Base-by-base conservation (phyloP, 305 asterid genomes). In the Stenogyne calaminthoides region DNA sequence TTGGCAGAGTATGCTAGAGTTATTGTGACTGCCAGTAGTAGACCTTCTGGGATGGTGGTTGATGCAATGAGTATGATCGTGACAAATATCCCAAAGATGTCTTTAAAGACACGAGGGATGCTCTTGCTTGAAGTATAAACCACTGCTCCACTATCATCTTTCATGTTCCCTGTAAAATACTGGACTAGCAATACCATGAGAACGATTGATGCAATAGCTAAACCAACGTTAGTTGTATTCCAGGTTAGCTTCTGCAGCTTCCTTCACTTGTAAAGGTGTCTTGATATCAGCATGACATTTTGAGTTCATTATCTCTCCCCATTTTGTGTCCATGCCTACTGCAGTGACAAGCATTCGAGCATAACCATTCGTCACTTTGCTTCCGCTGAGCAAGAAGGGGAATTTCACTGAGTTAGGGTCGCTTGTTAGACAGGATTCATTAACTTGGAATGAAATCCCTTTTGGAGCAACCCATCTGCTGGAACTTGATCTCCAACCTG, bases 401-500 rank as follows among this genome's bases (percentile, higher is more conserved):
- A 57, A 4, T 8, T 37, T 56, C 40, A 20, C 57, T 7, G 16
- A 40, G 47, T 9, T 37, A 14, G 47, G 47, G 47, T 40, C 14
- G 47, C 14, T 40, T 40, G 47, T 40, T 2, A 40, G 47, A 14
- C 12, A 1, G 2, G 62, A 15, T 20, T 56, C 75, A 42, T 29
- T 42, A 25, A 58, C 75, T 58, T 58, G 75, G 11, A 70, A 59
- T 25, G 67, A 58, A 6, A 0, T 9, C 67, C 67, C 59, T 0
- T 44, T 22, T 58, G 4, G 44, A 9, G 27, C 59, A 70, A 3
- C 2, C 75, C 75, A 42, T 70, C 75, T 5, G 75, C 75, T 25
- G 75, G 75, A 44, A 58, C 75, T 42, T 27, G 67, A 70, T 70
- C 75, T 42, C 75, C 75, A 15, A 6, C 29, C 46, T 37, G 7